Percentiles rank a stretch among this genome's conserved stretches.
These are phyloP conservation scores for Chamaenerion angustifolium DNA, from an alignment of 345 rosid species.

Conservation along the genomic window DNA sequence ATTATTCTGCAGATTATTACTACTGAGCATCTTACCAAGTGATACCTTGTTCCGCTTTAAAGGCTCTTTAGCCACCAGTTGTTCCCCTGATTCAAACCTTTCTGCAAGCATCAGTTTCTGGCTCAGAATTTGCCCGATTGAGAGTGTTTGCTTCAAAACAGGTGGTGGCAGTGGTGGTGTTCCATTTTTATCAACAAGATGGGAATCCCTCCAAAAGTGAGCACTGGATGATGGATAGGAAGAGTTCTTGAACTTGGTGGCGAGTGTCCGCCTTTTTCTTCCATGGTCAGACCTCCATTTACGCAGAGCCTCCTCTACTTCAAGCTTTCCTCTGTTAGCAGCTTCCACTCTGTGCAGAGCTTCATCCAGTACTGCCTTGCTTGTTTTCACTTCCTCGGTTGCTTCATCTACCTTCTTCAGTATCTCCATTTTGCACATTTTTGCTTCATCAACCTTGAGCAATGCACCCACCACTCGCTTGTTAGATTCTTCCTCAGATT, in stretches of 20 bases:
- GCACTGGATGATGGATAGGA: constrained; percentile 21
- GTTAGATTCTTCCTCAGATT: constrained; percentile 49
- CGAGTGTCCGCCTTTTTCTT: constrained; percentile 41
- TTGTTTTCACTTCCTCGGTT: constrained; percentile 42
- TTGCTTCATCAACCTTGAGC: constrained; percentile 52
- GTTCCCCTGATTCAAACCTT: constrained; percentile 25
- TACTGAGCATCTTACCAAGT: constrained; percentile 73
- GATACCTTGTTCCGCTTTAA: constrained; percentile 39
- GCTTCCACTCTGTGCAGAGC: constrained; percentile 53
- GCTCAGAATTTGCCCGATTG: constrained; percentile 95
- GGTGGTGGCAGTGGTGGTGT: constrained; percentile 18
- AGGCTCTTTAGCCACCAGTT: constrained; percentile 20
- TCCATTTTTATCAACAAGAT: constrained; percentile 17
- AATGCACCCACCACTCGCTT: constrained; percentile 35
- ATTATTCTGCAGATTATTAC: constrained; percentile 15
- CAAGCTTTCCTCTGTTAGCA: constrained; percentile 44
- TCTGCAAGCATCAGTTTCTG: constrained; percentile 68
- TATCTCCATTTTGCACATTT: constrained; percentile 31
- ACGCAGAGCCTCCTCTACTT: constrained; percentile 58
- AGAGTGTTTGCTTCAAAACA: constrained; percentile 52
- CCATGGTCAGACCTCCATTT: constrained; percentile 56
- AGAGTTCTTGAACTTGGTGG: constrained; percentile 61
- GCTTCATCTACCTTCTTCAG: constrained; percentile 52
- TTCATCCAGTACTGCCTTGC: constrained; percentile 56
- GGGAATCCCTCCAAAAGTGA: constrained; percentile 41